Percentiles rank a stretch among this genome's conserved stretches.
Conservation (phyloP, 1,284 basidiomycete species). For the Irpex sp. region DNA sequence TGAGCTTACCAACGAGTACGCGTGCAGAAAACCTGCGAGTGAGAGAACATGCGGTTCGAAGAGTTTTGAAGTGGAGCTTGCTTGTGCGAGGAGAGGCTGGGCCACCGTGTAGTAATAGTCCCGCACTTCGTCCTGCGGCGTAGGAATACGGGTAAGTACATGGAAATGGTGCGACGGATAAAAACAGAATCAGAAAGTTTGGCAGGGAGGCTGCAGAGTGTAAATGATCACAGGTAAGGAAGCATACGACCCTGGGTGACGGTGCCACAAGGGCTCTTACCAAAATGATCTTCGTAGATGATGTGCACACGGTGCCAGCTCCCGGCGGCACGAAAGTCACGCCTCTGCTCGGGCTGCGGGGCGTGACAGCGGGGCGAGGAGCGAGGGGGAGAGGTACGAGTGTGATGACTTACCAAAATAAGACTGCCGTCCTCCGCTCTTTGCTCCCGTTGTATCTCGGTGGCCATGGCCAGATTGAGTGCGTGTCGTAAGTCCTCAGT, state of each 20-base stretch:
- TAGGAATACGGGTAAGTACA: constrained; percentile 8
- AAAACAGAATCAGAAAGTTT: constrained; percentile 9
- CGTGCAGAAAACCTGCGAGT: constrained; percentile 56
- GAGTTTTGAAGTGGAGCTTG: constrained; percentile 10
- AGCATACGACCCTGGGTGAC: background rate
- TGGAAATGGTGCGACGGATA: background rate
- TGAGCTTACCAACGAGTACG: constrained; percentile 82
- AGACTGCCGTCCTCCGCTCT: constrained; percentile 15
- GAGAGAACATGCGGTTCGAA: constrained; percentile 7
- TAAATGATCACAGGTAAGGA: background rate
- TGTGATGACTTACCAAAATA: constrained; percentile 16
- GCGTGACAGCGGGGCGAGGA: background rate
- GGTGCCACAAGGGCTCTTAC: background rate
- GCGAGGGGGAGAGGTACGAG: background rate
- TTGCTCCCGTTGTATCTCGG: constrained; percentile 23
- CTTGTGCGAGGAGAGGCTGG: constrained; percentile 29
- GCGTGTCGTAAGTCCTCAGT: constrained; percentile 12
- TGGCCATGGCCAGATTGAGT: constrained; percentile 20
- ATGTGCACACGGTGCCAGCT: background rate
- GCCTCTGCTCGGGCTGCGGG: background rate
- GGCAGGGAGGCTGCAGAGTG: background rate
- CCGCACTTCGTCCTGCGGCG: constrained; percentile 40
- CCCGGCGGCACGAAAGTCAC: background rate
- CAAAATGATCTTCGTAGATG: background rate
- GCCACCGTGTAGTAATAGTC: constrained; percentile 44